Base-by-base conservation (phyloP, 2,329 filamentous ascomycete species). In the Fusarium pilosicola region DNA sequence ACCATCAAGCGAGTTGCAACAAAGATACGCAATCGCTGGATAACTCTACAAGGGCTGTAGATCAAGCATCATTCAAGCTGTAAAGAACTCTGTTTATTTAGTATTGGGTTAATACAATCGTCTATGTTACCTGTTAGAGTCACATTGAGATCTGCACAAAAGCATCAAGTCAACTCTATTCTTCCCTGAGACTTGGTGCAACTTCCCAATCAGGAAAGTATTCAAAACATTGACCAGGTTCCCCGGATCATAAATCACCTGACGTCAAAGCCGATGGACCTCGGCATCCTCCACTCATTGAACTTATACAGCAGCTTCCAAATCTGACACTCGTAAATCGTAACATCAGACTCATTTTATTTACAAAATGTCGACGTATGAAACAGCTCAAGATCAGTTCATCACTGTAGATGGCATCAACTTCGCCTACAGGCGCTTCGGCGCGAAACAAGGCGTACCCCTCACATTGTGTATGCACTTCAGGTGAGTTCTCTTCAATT, bases 381-480 rank as follows among this genome's bases (percentile, higher is more conserved):
- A 80, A 51, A 76, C 75, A 3, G 81, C 80, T 2, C 60, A 68
- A 28, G 71, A 81, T 34, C 75, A 75, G 28, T 79, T 71, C 63
- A 68, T 83, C 67, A 76, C 76, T n/a, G 78, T 81, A 17, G 75
- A 75, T 62, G 78, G 71, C 44, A 75, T 79, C 59, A 75, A 70
- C 34, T 82, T 81, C 64, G 80, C 80, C 34, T 81, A 82, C 42
- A 76, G 81, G 22, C 77, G 62, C 24, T 73, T 83, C 46, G 81
- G 81, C 45, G 63, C 45, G 20, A 51, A 65, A 7, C 59, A 78
- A 49, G 81, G 80, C 59, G 68, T 80, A 24, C 80, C 81, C 49
- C 79, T 82, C 62, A 75, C 80, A 8, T 39, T 82, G 15, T 64
- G 81, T 46, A 79, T 79, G 70, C 75, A 78, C 54, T 82, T 81